These are phyloP conservation scores for Myxozyma nipponensis DNA, from an alignment of 805 yeast genomes.

Conservation along the genomic window DNA sequence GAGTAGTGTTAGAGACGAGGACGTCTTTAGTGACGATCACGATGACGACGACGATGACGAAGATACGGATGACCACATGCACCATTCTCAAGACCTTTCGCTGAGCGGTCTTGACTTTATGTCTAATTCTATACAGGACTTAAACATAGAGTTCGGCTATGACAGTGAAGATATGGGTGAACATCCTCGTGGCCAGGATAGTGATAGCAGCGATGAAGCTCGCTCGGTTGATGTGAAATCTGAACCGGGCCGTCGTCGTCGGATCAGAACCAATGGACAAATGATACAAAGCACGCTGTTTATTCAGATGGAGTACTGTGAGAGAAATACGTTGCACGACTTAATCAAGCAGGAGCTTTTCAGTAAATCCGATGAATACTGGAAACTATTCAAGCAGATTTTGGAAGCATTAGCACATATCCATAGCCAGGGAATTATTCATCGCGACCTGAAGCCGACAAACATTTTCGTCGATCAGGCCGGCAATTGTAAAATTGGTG, in stretches of 20 bases:
- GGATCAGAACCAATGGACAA: not conserved
- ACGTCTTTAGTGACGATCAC: slow-evolving; percentile 33
- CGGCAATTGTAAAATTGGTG: slow-evolving; percentile 89
- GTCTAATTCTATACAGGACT: slow-evolving; percentile 28
- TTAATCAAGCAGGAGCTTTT: slow-evolving; percentile 75
- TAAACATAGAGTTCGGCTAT: slow-evolving; percentile 36
- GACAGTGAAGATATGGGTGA: slow-evolving; percentile 28
- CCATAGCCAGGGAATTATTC: slow-evolving; percentile 91
- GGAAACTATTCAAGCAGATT: slow-evolving; percentile 84
- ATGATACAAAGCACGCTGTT: slow-evolving; percentile 52
- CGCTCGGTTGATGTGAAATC: slow-evolving; percentile 10
- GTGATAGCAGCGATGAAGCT: slow-evolving; percentile 1
- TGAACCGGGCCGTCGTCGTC: slow-evolving; percentile 1
- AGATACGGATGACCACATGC: slow-evolving; percentile 25
- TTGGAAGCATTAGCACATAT: slow-evolving; percentile 87
- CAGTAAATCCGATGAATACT: slow-evolving; percentile 69
- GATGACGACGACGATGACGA: slow-evolving; percentile 34
- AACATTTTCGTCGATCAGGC: slow-evolving; percentile 91
- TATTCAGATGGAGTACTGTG: slow-evolving; percentile 99
- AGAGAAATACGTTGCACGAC: slow-evolving; percentile 83
- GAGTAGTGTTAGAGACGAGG: slow-evolving; percentile 39
- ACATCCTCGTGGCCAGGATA: not conserved
- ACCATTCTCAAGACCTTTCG: slow-evolving; percentile 21
- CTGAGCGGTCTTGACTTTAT: slow-evolving; percentile 27
- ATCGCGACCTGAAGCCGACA: slow-evolving; percentile 91